phyloP scores from a whole-genome alignment of 371 early-diverging fungal species.

The Mortierella sp. region DNA sequence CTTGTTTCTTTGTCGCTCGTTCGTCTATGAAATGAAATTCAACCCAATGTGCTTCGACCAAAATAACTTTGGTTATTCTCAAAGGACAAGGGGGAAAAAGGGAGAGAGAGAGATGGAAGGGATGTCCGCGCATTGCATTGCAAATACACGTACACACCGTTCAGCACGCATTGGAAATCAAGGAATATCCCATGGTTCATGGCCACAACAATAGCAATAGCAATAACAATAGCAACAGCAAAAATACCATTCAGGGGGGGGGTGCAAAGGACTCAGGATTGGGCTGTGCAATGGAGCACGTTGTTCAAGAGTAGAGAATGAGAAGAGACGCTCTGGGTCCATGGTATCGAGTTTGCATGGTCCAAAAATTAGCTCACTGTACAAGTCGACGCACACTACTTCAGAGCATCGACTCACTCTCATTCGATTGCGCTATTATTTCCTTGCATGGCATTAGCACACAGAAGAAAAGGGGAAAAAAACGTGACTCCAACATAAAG shows the following conservation, averaged over 20 bases:
- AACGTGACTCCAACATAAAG: background rate
- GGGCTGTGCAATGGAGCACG: conserved; percentile 5
- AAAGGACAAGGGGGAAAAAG: background rate
- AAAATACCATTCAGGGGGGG: background rate
- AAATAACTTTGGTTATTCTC: background rate
- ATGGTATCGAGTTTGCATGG: background rate
- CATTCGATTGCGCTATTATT: no score
- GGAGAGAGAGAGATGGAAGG: background rate
- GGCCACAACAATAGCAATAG: no score
- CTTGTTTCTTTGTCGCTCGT: no score
- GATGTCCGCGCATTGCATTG: background rate
- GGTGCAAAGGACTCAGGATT: background rate
- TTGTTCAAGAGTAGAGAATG: background rate
- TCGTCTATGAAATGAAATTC: background rate
- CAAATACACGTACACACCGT: background rate
- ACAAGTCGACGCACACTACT: no score
- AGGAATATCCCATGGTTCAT: background rate
- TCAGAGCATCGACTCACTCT: no score
- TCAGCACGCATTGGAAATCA: background rate
- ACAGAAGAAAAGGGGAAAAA: background rate
- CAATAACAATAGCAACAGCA: background rate
- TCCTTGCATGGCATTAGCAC: no score
- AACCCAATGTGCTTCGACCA: background rate
- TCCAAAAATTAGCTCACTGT: background rate
- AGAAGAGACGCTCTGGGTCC: background rate